Evolutionary conservation across 1,139 yeast genomes (phyloP), one percentile per base, ranked within the genome.

Genomic region (Pichia inconspicua): DNA sequence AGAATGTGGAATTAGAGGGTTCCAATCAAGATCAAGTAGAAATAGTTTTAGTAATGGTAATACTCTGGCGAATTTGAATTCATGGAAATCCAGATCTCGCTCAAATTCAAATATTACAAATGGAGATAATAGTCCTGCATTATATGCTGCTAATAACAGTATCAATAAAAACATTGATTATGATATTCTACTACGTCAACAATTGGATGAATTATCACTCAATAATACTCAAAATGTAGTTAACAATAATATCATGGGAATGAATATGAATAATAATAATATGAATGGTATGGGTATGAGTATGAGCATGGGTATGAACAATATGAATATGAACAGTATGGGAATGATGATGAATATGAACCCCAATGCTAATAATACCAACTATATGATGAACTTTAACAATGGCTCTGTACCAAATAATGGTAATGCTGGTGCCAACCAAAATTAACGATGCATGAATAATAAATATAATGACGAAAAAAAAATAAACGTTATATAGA

Each of bases 1-100:
- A 57, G 97, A 92, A 65, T 94, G 89, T 54, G 97, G 97, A 8
- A 71, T 90, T 45, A 58, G 59, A 44, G 45, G 43, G 8, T 41
- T 41, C 12, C 31, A 27, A 30, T 27, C 25, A 30, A 19, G 40
- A 19, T 37, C 40, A 25, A 40, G 11, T 25, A 32, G 31, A n/a
- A 34, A 14, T 28, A 48, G 35, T 39, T 30, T 27, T 31, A 32
- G 31, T 17, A 54, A 53, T 38, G 53, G 54, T 46, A 56, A 54
- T 45, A 52, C 57, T 42, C 47, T 50, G 34, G 48, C 45, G 28
- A 46, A 38, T 48, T 34, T 46, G 30, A 17, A 42, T 19, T 35
- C 31, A 15, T 41, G 48, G 44, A 44, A 40, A 42, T 46, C 46
- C 9, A 44, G 50, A 43, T 53, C 51, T 7, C 42, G 51, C 31